Evolutionary conservation across 176 grass and related monocot genomes (phyloP).

Genomic region (Zea luxurians): DNA sequence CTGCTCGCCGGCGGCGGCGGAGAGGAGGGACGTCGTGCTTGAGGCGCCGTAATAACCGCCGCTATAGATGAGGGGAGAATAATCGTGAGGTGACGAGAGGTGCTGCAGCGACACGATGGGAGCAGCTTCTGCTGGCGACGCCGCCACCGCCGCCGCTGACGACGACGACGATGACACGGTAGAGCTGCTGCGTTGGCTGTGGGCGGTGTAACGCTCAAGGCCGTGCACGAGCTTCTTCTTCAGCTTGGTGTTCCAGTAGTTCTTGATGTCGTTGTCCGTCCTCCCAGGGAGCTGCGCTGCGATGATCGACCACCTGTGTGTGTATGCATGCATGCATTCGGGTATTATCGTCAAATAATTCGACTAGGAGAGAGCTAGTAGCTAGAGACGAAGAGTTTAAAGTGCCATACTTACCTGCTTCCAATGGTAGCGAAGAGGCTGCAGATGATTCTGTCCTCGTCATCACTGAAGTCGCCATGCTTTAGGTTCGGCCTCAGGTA

Average conservation of each 20-base stretch:
- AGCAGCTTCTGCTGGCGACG: background rate
- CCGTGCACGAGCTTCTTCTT: slow-evolving; percentile 70
- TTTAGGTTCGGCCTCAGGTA: slow-evolving; percentile 47
- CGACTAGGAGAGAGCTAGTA: background rate
- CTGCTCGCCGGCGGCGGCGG: background rate
- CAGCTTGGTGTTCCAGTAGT: slow-evolving; percentile 98
- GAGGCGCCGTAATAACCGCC: background rate
- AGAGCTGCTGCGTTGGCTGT: background rate
- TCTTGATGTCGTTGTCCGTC: slow-evolving; percentile 95
- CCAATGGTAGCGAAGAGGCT: slow-evolving; percentile 65
- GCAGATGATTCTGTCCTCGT: slow-evolving; percentile 37
- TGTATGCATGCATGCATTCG: background rate
- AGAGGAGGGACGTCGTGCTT: slow-evolving; percentile 5
- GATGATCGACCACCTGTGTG: slow-evolving; percentile 67
- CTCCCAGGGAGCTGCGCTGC: slow-evolving; percentile 77
- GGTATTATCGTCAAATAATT: background rate
- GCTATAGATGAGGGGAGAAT: background rate
- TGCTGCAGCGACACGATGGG: slow-evolving; percentile 29
- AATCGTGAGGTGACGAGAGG: slow-evolving; percentile 32
- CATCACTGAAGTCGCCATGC: slow-evolving; percentile 20
- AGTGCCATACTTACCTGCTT: slow-evolving; percentile 41
- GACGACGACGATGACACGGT: background rate
- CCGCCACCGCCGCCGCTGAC: background rate
- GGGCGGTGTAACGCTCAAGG: background rate
- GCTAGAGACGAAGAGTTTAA: too few relatives aligned